Percentiles rank a stretch among this genome's conserved stretches.
phyloP scores from a whole-genome alignment of 2,329 filamentous ascomycete genomes.

The Fusarium sp. region DNA sequence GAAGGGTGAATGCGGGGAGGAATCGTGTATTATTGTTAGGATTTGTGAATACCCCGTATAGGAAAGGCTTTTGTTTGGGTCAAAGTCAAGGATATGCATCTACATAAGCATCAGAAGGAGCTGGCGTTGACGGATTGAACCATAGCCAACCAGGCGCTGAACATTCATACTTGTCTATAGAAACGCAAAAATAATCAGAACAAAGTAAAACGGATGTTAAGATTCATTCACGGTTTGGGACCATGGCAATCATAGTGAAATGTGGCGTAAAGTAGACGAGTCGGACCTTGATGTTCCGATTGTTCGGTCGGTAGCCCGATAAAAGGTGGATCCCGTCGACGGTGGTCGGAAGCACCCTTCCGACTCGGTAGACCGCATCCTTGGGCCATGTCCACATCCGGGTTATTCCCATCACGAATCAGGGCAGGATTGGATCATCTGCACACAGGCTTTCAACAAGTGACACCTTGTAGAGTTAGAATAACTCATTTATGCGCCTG shows the following conservation, averaged over 20 bases:
- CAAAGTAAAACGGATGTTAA: background rate
- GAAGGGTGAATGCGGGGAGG: background rate
- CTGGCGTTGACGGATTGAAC: constrained; percentile 31
- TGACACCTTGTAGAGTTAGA: background rate
- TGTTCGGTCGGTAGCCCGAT: constrained; percentile 10
- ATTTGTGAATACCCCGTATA: constrained; percentile 36
- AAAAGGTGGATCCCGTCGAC: constrained; percentile 30
- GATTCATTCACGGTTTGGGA: background rate
- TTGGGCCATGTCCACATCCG: background rate
- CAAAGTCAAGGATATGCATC: constrained; percentile 28
- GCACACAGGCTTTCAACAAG: background rate
- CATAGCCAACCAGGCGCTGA: constrained; percentile 8
- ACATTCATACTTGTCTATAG: constrained; percentile 18
- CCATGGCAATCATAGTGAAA: background rate
- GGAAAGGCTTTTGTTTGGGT: constrained; percentile 14
- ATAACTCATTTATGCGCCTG: background rate
- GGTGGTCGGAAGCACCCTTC: constrained; percentile 37
- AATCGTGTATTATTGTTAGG: constrained; percentile 16
- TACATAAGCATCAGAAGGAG: constrained; percentile 38
- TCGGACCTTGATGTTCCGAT: constrained; percentile 7
- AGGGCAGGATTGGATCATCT: constrained; percentile 1
- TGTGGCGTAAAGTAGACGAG: background rate
- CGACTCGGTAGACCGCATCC: constrained; percentile 15
- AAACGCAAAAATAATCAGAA: constrained; percentile 8
- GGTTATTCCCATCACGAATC: background rate